phyloP scores from a whole-genome alignment of 163 green algal species.

The Trebouxia gelatinosa region DNA sequence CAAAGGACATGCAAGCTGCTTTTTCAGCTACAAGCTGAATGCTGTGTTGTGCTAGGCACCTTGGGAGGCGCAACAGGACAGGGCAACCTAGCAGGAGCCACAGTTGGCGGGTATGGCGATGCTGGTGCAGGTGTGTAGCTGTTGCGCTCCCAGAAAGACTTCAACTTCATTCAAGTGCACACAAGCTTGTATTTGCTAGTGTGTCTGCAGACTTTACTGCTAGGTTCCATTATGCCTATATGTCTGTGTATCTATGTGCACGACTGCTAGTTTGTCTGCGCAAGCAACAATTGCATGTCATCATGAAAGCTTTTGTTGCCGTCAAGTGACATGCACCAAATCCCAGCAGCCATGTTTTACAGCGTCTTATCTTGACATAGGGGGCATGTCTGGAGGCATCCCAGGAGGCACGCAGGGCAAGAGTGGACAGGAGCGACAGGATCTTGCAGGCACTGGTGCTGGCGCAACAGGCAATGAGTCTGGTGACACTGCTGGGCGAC shows the following conservation, averaged over 20 bases:
- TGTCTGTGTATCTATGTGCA: background rate
- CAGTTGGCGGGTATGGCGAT: background rate
- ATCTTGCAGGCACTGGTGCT: conserved; percentile 10
- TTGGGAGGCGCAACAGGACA: background rate
- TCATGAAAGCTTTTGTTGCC: background rate
- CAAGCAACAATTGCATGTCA: background rate
- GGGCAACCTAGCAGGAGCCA: background rate
- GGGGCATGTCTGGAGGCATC: conserved; percentile 21
- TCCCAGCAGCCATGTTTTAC: background rate
- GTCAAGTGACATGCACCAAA: background rate
- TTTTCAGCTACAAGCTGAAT: background rate
- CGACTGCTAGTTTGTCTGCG: background rate
- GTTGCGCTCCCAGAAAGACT: too few species aligned
- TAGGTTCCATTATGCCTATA: background rate
- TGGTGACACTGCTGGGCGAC: too few species aligned
- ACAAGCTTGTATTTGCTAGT: too few species aligned
- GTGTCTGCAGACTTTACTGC: too few species aligned
- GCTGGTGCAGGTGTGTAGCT: background rate
- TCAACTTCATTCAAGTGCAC: too few species aligned
- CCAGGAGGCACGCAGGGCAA: conserved; percentile 6
- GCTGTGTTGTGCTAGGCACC: background rate
- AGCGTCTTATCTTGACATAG: background rate
- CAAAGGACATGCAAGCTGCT: background rate
- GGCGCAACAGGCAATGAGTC: too few species aligned
- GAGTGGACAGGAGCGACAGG: conserved; percentile 14